These are phyloP conservation scores for Fraxinus xanthoxyloides DNA, from an alignment of 305 asterid species.

Conservation along the genomic window DNA sequence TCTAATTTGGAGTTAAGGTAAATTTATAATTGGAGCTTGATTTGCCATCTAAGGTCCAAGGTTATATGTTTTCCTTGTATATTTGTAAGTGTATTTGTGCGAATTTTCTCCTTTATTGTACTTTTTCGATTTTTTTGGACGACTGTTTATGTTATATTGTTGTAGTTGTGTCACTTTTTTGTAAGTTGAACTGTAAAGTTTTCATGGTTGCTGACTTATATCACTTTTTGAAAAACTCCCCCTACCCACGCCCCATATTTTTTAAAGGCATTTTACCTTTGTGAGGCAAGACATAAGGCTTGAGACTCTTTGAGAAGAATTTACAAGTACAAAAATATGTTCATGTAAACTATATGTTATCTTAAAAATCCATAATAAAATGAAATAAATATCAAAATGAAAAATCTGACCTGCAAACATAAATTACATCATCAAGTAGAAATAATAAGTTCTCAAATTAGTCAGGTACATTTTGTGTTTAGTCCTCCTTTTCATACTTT, in stretches of 20 bases:
- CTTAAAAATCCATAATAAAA: no score
- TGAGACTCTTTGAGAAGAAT: neutral
- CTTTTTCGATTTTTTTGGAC: neutral
- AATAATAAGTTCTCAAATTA: neutral
- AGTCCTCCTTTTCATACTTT: neutral
- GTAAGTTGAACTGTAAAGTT: neutral
- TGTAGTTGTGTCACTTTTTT: neutral
- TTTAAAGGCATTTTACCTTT: neutral
- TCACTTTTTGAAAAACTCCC: neutral
- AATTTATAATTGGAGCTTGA: constrained; percentile 14
- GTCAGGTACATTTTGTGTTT: neutral
- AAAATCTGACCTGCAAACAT: neutral
- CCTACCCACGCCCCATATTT: neutral
- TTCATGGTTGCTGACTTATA: neutral
- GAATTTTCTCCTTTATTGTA: neutral
- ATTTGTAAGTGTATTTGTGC: neutral
- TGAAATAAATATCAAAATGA: neutral
- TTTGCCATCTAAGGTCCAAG: neutral
- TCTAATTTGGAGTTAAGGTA: constrained; percentile 32
- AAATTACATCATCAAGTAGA: neutral
- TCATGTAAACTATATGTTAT: neutral
- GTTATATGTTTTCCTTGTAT: constrained; percentile 11
- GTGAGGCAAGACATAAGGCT: neutral
- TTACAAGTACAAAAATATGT: neutral
- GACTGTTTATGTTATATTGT: neutral